Base-by-base conservation (phyloP, 768 basidiomycete genomes). In the Wakefieldia striispora region DNA sequence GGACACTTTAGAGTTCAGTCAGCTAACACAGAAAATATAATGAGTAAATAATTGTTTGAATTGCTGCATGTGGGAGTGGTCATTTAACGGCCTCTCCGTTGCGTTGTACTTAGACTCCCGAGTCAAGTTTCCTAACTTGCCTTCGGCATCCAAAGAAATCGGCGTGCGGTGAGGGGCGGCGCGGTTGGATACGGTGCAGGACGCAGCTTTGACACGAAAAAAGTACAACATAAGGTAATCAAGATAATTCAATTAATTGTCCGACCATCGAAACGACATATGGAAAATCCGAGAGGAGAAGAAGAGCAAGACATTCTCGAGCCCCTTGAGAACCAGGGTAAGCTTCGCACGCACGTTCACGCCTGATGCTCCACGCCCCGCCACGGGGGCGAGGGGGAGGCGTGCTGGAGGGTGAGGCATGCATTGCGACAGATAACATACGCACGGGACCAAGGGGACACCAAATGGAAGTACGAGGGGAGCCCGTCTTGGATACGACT, bases 311-410 rank as follows among this genome's bases (percentile, higher is more conserved):
- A 50, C 29, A 23, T 57, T 49, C 40, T 11, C 48, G 6, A 33
- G 16, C 51, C 17, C 29, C 47, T 47, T 53, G 57, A 47, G 50
- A 54, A 53, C 40, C 41, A 50, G 43, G 50, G 47, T 12, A 49
- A 55, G 59, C 62, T 58, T 64, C 62, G 51, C 53, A 59, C 62
- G 46, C 62, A 63, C 54, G 63, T 65, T 59, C 52, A 56, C 23
- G 21, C 16, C 24, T 53, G 61, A 50, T 56, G 59, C 51, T 59
- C 50, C 56, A 58, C 50, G 37, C 41, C 44, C 39, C 49, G 39
- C 43, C 44, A 29, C 29, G 29, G 45, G 47, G 34, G 59, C 40
- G 59, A 45, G 53, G 53, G 56, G n/a, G 45, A 55, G 51, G 58
- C 50, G 56, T 55, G 46, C 42, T 38, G 13, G 34, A 43, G 56